These are phyloP conservation scores for Mortierella sp. DNA, from an alignment of 371 early-diverging fungal genomes.

Conservation along the genomic window DNA sequence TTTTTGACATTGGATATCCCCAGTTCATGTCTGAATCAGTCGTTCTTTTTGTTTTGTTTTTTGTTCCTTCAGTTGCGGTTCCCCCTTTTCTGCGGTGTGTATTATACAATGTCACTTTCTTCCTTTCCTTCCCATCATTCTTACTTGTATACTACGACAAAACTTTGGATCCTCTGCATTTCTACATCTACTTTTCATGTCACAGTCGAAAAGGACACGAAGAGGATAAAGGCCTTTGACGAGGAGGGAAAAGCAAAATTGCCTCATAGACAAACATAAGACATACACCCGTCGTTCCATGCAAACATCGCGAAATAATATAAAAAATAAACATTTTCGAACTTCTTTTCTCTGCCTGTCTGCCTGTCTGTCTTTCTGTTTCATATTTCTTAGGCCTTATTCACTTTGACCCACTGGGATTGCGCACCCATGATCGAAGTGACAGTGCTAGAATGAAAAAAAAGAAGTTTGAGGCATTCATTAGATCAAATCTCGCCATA, in stretches of 20 bases:
- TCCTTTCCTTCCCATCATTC: constrained; percentile 48
- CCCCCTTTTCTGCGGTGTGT: background rate
- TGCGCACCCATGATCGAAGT: constrained; percentile 54
- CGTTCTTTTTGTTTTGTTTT: background rate
- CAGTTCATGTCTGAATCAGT: background rate
- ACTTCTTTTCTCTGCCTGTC: no score
- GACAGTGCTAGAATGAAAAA: constrained; percentile 23
- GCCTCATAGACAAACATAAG: background rate
- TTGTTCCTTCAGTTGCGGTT: background rate
- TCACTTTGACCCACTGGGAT: constrained; percentile 54
- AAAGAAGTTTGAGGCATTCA: background rate
- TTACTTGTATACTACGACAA: constrained; percentile 4
- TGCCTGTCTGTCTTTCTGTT: no score
- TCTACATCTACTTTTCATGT: no score
- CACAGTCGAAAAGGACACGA: no score
- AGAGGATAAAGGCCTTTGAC: background rate
- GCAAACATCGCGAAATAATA: background rate
- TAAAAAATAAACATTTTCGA: no score
- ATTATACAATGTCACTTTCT: constrained; percentile 12
- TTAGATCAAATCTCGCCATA: no score
- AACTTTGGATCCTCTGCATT: no score
- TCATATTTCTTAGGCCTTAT: constrained; percentile 11
- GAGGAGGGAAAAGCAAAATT: background rate
- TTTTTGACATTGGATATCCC: background rate
- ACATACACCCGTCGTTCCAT: background rate